Base-by-base conservation (phyloP, 2,329 filamentous ascomycete genomes). In the Hypoxylon sp. region DNA sequence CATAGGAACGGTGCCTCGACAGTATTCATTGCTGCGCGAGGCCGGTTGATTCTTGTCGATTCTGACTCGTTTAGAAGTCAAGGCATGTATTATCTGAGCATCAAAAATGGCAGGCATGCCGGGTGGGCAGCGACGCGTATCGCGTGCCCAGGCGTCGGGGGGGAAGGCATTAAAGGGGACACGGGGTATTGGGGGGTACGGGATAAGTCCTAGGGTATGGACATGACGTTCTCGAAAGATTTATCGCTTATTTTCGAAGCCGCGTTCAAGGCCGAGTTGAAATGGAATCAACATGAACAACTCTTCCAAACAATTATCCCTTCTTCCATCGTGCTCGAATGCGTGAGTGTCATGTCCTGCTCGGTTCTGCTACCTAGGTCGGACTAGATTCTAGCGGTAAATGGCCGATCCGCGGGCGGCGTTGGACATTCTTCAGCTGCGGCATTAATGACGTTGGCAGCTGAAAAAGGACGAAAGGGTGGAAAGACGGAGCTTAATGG, bases 71-170 rank as follows among this genome's bases (percentile, higher is more conserved):
- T 38, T 18, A 35, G 21, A 11, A 21, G 35, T 52, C 23, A 29
- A 37, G 4, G 17, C 42, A 53, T 48, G 45, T 41, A 15, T 48
- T 38, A 53, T 49, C 21, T 10, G 27, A 33, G 47, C 42, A 11
- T 38, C 31, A 33, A 38, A 23, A 40, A 50, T 33, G 37, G 23
- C 26, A n/a, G 42, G 35, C 23, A 38, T 53, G 41, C 33, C 35
- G 57, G 15, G 48, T 54, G 45, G 50, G 51, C 41, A 43, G 46
- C 24, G 20, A 54, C 20, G 23, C 51, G 59, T 63, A 64, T 57
- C 53, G 53, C 49, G 52, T 61, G 31, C 31, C 31, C 48, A 48
- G 67, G 67, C 67, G 67, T 70, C 68, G 46, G 58, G 63, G 64
- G 8, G n/a, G 31, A 52, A 53, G 52, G 55, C 40, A 52, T 54